Evolutionary conservation across 345 rosid genomes (phyloP).

Genomic region (Aquilaria yunnanensis): DNA sequence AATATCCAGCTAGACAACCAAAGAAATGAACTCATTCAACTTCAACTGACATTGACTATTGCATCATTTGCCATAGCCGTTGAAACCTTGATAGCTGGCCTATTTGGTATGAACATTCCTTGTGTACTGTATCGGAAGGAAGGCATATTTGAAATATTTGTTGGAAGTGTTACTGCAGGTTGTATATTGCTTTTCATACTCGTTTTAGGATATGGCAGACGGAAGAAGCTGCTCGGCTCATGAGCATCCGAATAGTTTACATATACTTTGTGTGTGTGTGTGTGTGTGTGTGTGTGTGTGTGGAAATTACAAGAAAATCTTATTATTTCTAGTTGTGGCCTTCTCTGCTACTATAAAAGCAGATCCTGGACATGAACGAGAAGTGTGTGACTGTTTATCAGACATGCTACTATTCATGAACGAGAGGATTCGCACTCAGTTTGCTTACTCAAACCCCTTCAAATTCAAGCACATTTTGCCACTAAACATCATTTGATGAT

Average conservation of each 20-base stretch:
- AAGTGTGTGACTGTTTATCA: constrained; percentile 96
- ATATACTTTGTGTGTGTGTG: background rate
- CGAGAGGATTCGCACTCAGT: constrained; percentile 85
- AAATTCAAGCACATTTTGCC: constrained; percentile 86
- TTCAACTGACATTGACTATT: constrained; percentile 70
- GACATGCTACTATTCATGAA: constrained; percentile 92
- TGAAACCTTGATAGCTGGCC: constrained; percentile 55
- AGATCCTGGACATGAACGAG: constrained; percentile 4
- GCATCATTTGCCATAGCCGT: constrained; percentile 71
- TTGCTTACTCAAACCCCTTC: constrained; percentile 86
- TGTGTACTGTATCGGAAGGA: constrained; percentile 23
- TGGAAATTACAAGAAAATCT: too few species aligned
- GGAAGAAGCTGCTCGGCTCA: constrained; percentile 89
- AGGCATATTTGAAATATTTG: constrained; percentile 56
- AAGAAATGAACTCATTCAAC: constrained; percentile 86
- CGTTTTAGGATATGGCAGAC: constrained; percentile 78
- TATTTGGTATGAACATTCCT: constrained; percentile 80
- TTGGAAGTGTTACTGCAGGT: constrained; percentile 38
- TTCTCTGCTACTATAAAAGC: too few species aligned
- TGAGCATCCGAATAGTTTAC: constrained; percentile 10
- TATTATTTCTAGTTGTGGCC: too few species aligned
- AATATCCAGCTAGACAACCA: constrained; percentile 89
- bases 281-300: background rate
- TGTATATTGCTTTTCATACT: constrained; percentile 62
- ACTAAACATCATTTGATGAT: constrained; percentile 75